Conservation (phyloP, 2,329 filamentous ascomycete genomes). For the Monosporascus ibericus region DNA sequence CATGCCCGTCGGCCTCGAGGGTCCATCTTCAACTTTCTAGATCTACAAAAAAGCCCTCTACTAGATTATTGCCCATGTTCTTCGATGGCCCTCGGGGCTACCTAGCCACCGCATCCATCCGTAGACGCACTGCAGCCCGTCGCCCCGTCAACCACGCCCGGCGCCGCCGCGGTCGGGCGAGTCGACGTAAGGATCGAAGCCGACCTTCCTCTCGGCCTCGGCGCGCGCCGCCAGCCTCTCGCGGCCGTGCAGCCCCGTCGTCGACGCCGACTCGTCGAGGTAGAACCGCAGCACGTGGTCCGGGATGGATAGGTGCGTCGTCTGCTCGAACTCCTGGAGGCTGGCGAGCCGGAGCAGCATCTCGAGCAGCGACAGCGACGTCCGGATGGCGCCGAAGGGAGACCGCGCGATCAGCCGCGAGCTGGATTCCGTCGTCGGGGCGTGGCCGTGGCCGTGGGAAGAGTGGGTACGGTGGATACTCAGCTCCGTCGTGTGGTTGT, state of each 20-base stretch:
- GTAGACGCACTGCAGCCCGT: too few species aligned
- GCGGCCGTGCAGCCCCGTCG: constrained; percentile 42
- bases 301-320: constrained; percentile 80
- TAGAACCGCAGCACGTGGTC: constrained; percentile 90
- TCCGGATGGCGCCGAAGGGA: constrained; percentile 46
- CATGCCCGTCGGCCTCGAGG: not conserved
- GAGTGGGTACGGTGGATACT: not conserved
- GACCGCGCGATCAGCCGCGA: constrained; percentile 34
- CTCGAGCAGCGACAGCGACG: constrained; percentile 70
- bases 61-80: not conserved
- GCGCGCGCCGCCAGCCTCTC: constrained; percentile 37
- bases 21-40: not conserved
- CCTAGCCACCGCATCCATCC: too few species aligned
- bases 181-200: constrained; percentile 52
- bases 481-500: not conserved
- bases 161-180: constrained; percentile 5
- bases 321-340: constrained; percentile 87
- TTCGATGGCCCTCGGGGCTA: too few species aligned
- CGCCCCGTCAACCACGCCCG: not conserved
- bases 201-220: constrained; percentile 43
- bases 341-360: constrained; percentile 81
- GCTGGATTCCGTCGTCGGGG: constrained; percentile 2
- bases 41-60: not conserved
- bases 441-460: constrained; percentile 1
- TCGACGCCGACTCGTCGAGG: constrained; percentile 53